These are phyloP conservation scores for Dictyostelium purpureum DNA, from an alignment of 78 protist species.

Conservation along the genomic window DNA sequence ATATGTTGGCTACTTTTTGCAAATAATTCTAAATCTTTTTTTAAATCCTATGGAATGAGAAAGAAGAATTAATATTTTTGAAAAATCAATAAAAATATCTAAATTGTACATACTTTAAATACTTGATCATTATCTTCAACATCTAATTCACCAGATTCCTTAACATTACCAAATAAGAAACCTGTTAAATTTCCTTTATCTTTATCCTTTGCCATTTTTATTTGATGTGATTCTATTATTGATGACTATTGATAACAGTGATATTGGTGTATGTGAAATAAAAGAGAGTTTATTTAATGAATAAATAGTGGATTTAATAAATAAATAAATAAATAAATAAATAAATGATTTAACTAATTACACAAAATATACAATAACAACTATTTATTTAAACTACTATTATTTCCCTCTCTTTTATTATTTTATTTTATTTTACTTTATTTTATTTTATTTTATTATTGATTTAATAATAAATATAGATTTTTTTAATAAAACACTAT, in stretches of 20 bases:
- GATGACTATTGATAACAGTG: neutral
- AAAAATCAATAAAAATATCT: neutral
- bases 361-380: too few relatives aligned
- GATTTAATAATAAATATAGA: too few relatives aligned
- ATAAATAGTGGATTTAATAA: too few relatives aligned
- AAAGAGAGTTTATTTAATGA: neutral
- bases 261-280: neutral
- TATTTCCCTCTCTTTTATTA: neutral
- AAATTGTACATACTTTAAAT: conserved; percentile 19
- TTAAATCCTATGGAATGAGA: conserved; percentile 36
- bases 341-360: neutral
- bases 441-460: neutral
- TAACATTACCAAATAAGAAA: conserved; percentile 65
- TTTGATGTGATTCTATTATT: neutral
- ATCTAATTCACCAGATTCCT: conserved; percentile 65
- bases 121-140: conserved; percentile 50
- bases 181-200: conserved; percentile 24
- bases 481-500: too few relatives aligned
- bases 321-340: too few relatives aligned
- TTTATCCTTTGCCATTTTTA: conserved; percentile 18
- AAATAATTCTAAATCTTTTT: conserved; percentile 42
- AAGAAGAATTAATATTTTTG: neutral
- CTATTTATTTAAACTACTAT: too few relatives aligned
- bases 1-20: conserved; percentile 30
- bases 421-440: neutral